Conservation (phyloP, 2,329 filamentous ascomycete genomes). For the Alternaria arborescens region DNA sequence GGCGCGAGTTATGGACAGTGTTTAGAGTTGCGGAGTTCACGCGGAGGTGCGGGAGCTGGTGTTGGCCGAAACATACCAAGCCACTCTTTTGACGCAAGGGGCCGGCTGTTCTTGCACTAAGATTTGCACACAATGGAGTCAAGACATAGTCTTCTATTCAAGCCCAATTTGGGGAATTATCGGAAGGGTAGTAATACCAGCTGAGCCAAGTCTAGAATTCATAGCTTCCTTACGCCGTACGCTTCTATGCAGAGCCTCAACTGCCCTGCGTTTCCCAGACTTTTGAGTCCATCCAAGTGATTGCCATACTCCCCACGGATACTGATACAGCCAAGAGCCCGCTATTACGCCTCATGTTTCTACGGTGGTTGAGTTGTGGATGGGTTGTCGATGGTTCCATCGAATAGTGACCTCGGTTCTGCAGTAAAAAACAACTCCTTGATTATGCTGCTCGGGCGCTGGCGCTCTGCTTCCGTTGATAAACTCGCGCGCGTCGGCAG, state of each 20-base stretch:
- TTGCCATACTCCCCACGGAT: conserved; percentile 1
- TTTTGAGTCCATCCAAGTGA: conserved; percentile 1
- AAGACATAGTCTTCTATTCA: conserved; percentile 37
- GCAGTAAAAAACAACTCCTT: not conserved
- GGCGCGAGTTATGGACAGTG: conserved; percentile 17
- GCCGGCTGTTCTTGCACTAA: conserved; percentile 7
- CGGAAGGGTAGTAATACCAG: conserved; percentile 4
- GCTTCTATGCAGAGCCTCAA: conserved; percentile 2
- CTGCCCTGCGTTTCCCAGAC: not conserved
- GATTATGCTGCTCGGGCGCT: not conserved
- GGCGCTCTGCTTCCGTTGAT: not conserved
- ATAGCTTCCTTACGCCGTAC: not conserved
- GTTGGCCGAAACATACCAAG: conserved; percentile 43
- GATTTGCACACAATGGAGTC: conserved; percentile 35
- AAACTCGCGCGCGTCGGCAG: not conserved
- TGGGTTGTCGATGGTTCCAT: not conserved
- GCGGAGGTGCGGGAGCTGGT: conserved; percentile 39
- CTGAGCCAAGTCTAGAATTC: conserved; percentile 5
- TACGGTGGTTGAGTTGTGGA: not conserved
- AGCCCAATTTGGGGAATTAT: conserved; percentile 23
- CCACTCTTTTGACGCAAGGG: conserved; percentile 35
- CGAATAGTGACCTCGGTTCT: conserved; percentile 1
- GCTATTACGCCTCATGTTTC: conserved; percentile 2
- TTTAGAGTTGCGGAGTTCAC: conserved; percentile 34
- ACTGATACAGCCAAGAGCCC: conserved; percentile 3